Evolutionary conservation across 2,329 filamentous ascomycete species (phyloP).

Genomic region (Atkinsonella texensis): DNA sequence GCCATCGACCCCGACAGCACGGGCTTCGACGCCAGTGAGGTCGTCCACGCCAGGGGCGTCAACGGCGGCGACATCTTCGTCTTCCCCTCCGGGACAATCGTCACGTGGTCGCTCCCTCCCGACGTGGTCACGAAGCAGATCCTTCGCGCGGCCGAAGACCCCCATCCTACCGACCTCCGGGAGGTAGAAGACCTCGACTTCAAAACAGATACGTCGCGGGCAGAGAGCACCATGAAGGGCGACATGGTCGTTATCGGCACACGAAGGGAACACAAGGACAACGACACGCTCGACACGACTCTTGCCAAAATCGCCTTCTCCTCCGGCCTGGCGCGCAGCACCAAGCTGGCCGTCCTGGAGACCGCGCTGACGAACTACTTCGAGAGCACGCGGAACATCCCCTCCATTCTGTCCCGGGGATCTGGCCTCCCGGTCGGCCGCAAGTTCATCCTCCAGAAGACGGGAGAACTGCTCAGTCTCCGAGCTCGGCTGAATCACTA

Average conservation of each 20-base stretch:
- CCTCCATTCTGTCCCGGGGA: slow-evolving; percentile 61
- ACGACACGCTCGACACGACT: slow-evolving; percentile 44
- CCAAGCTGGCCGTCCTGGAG: slow-evolving; percentile 88
- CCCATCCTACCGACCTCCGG: slow-evolving; percentile 54
- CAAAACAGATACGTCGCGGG: slow-evolving; percentile 57
- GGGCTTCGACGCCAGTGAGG: slow-evolving; percentile 48
- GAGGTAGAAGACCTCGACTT: slow-evolving; percentile 91
- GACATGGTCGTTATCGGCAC: slow-evolving; percentile 87
- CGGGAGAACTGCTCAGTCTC: slow-evolving; percentile 78
- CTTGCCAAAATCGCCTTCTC: slow-evolving; percentile 95
- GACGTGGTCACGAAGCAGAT: slow-evolving; percentile 64
- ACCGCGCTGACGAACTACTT: slow-evolving; percentile 74
- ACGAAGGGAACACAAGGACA: slow-evolving; percentile 37
- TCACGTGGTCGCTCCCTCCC: slow-evolving; percentile 79
- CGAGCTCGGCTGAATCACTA: slow-evolving; percentile 93
- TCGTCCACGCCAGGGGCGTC: slow-evolving; percentile 48
- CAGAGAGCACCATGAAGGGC: slow-evolving; percentile 68
- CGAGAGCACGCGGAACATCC: slow-evolving; percentile 72
- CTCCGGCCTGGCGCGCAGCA: slow-evolving; percentile 81
- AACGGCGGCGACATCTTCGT: slow-evolving; percentile 82
- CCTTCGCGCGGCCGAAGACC: slow-evolving; percentile 61
- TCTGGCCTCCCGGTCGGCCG: slow-evolving; percentile 35
- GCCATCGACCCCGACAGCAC: slow-evolving; percentile 49
- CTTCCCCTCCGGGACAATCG: slow-evolving; percentile 87
- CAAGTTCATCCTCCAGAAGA: slow-evolving; percentile 80